phyloP scores from a whole-genome alignment of 2,329 filamentous ascomycete species.

The Cladosporium halotolerans region DNA sequence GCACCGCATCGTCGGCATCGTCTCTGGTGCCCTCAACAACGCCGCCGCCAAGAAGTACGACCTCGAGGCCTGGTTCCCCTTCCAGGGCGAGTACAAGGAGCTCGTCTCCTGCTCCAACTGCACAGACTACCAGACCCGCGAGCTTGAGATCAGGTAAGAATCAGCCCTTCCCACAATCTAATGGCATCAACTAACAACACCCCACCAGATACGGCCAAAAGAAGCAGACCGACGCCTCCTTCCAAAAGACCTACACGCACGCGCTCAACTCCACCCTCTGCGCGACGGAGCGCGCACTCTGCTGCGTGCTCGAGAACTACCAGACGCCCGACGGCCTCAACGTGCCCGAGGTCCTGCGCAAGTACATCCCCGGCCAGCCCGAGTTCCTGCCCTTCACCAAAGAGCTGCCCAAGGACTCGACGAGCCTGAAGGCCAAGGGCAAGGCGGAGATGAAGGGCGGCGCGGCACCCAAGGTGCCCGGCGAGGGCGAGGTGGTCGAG shows the following conservation, averaged over 20 bases:
- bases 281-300: slow-evolving; percentile 85
- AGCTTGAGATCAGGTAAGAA: slow-evolving; percentile 70
- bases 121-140: slow-evolving; percentile 92
- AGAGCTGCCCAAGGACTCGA: slow-evolving; percentile 72
- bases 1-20: slow-evolving; percentile 88
- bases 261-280: slow-evolving; percentile 84
- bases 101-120: slow-evolving; percentile 97
- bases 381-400: slow-evolving; percentile 86
- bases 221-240: slow-evolving; percentile 65
- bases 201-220: slow-evolving; percentile 63
- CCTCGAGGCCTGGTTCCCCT: slow-evolving; percentile 93
- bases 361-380: slow-evolving; percentile 83
- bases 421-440: slow-evolving; percentile 51
- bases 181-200: neutral
- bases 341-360: slow-evolving; percentile 75
- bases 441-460: slow-evolving; percentile 23
- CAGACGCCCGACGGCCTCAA: slow-evolving; percentile 80
- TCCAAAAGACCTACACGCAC: slow-evolving; percentile 90
- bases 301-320: slow-evolving; percentile 95
- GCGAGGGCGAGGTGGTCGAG: slow-evolving; percentile 28
- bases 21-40: slow-evolving; percentile 92
- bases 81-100: slow-evolving; percentile 96
- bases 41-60: slow-evolving; percentile 89
- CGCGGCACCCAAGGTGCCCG: slow-evolving; percentile 20
- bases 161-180: neutral